Percentiles rank a stretch among this genome's conserved stretches.
Evolutionary conservation across 2,329 filamentous ascomycete species (phyloP).

Genomic region (Neopestalotiopsis sp.): DNA sequence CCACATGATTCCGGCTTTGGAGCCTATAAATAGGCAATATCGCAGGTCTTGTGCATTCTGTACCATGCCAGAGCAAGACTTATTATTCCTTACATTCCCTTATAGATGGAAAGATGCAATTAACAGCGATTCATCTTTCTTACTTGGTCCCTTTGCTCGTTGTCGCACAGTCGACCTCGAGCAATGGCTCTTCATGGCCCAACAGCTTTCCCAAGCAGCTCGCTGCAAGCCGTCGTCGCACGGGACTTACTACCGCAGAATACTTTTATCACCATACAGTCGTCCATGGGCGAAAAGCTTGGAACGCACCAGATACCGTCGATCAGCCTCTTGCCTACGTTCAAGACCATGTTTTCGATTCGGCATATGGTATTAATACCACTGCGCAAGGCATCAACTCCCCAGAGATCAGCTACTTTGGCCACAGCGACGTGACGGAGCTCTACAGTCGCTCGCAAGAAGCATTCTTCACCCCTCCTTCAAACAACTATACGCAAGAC

Average conservation of each 20-base stretch:
- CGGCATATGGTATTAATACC: neutral
- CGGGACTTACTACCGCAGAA: neutral
- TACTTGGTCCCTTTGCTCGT: neutral
- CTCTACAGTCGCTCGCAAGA: neutral
- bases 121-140: neutral
- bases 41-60: neutral
- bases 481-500: neutral
- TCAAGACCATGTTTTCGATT: neutral
- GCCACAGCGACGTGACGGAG: neutral
- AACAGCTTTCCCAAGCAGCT: neutral
- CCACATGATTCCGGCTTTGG: neutral
- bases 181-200: neutral
- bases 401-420: neutral
- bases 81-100: neutral
- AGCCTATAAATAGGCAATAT: neutral
- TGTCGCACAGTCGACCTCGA: neutral
- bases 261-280: neutral
- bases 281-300: neutral
- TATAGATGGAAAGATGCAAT: neutral
- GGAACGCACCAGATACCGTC: neutral
- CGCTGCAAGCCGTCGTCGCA: neutral
- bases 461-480: neutral
- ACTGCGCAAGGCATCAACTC: neutral
- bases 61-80: neutral
- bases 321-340: neutral